These are phyloP conservation scores for Paecilomyces dactylethromorphus DNA, from an alignment of 2,329 filamentous ascomycete genomes.

Conservation along the genomic window DNA sequence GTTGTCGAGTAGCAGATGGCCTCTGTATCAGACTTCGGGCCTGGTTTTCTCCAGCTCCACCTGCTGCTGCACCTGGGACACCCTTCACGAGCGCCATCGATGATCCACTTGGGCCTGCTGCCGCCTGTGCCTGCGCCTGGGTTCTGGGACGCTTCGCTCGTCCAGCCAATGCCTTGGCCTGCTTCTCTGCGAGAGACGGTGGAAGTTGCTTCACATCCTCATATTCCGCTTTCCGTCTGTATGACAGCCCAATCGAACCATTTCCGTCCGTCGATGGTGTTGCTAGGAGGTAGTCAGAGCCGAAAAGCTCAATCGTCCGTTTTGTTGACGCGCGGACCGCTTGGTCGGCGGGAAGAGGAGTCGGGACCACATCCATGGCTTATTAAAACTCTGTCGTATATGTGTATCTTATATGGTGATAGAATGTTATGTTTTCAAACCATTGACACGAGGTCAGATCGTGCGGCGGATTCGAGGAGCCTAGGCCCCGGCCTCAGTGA, in stretches of 20 bases:
- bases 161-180: conserved; percentile 58
- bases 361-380: conserved; percentile 24
- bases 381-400: not conserved
- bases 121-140: conserved; percentile 43
- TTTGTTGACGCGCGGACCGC: conserved; percentile 38
- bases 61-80: conserved; percentile 19
- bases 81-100: conserved; percentile 52
- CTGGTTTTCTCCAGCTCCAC: conserved; percentile 37
- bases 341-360: conserved; percentile 24
- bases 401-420: not conserved
- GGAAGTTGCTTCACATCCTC: conserved; percentile 70
- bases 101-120: conserved; percentile 43
- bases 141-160: conserved; percentile 57
- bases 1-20: conserved; percentile 55
- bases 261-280: conserved; percentile 36
- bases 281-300: conserved; percentile 39
- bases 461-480: not conserved
- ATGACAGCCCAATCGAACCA: conserved; percentile 38
- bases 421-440: not conserved
- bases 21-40: conserved; percentile 57
- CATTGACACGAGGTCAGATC: not conserved
- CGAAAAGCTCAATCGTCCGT: conserved; percentile 42
- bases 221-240: conserved; percentile 59
- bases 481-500: not conserved
- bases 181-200: conserved; percentile 69